Conservation (phyloP, 179 eudicot species). For the Heliamphora pulchella region DNA sequence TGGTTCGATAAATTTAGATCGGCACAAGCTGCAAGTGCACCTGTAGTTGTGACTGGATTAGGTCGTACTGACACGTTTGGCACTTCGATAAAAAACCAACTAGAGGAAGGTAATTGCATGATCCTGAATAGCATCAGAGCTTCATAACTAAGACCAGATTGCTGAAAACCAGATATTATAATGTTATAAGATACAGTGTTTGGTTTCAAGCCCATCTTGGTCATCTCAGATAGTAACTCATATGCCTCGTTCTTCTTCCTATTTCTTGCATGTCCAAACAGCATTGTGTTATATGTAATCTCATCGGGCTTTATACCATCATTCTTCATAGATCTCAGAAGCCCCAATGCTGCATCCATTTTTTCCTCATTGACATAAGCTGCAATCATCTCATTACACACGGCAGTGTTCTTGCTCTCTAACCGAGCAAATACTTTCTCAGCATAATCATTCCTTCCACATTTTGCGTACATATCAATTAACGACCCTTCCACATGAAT, state of each 20-base stretch:
- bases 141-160: conserved; percentile 37
- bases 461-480: conserved; percentile 46
- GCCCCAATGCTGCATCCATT: conserved; percentile 25
- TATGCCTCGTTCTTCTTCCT: conserved; percentile 33
- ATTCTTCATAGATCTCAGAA: conserved; percentile 31
- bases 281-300: conserved; percentile 45
- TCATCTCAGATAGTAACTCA: conserved; percentile 35
- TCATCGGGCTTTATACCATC: conserved; percentile 37
- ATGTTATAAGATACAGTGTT: conserved; percentile 36
- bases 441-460: conserved; percentile 35
- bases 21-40: conserved; percentile 57
- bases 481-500: conserved; percentile 38
- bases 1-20: conserved; percentile 27
- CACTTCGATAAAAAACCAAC: conserved; percentile 13
- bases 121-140: conserved; percentile 39
- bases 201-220: conserved; percentile 31
- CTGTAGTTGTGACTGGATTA: conserved; percentile 32
- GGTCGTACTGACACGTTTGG: conserved; percentile 22
- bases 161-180: conserved; percentile 46
- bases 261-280: conserved; percentile 40
- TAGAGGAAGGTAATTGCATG: conserved; percentile 32
- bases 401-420: conserved; percentile 30
- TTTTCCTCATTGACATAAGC: conserved; percentile 37
- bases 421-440: conserved; percentile 30
- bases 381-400: conserved; percentile 56